Evolutionary conservation across 2,329 filamentous ascomycete species (phyloP).

Genomic region (Pseudogymnoascus sp.): DNA sequence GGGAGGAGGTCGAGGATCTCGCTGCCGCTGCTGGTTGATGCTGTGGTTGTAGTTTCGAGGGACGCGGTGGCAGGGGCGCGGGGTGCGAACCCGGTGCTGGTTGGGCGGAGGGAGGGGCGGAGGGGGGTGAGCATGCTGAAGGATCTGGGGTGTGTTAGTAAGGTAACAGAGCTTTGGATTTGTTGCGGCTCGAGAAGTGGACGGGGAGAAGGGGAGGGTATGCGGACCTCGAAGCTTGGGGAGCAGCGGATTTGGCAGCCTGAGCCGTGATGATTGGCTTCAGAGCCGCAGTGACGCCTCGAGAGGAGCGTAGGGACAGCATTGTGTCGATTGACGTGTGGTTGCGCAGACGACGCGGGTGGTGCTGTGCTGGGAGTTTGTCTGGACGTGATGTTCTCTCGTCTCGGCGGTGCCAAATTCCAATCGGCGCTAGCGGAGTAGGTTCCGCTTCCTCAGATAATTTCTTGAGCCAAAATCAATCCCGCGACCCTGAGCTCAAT

Average conservation of each 20-base stretch:
- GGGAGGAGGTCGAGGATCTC: constrained; percentile 23
- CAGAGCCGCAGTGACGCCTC: constrained; percentile 17
- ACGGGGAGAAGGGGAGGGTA: neutral
- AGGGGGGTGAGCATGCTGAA: constrained; percentile 26
- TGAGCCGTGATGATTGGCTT: constrained; percentile 13
- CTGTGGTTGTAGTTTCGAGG: no score
- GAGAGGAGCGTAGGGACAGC: constrained; percentile 25
- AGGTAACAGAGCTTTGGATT: neutral
- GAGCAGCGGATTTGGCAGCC: constrained; percentile 8
- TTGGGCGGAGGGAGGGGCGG: constrained; percentile 23
- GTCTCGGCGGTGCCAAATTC: neutral
- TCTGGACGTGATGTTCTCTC: neutral
- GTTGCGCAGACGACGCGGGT: neutral
- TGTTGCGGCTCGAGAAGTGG: neutral
- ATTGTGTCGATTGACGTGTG: constrained; percentile 16
- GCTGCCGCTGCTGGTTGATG: neutral
- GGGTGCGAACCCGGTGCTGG: neutral
- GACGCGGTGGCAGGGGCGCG: neutral
- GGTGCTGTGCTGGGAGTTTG: neutral
- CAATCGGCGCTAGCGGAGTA: constrained; percentile 20
- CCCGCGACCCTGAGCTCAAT: neutral
- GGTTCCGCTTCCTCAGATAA: constrained; percentile 12
- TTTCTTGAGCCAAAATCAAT: neutral
- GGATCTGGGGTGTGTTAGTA: constrained; percentile 16
- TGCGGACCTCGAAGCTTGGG: constrained; percentile 19